Percentiles rank a stretch among this genome's conserved stretches.
Conservation (phyloP, 148 eudicot genomes). For the Vaccinium darrowii region DNA sequence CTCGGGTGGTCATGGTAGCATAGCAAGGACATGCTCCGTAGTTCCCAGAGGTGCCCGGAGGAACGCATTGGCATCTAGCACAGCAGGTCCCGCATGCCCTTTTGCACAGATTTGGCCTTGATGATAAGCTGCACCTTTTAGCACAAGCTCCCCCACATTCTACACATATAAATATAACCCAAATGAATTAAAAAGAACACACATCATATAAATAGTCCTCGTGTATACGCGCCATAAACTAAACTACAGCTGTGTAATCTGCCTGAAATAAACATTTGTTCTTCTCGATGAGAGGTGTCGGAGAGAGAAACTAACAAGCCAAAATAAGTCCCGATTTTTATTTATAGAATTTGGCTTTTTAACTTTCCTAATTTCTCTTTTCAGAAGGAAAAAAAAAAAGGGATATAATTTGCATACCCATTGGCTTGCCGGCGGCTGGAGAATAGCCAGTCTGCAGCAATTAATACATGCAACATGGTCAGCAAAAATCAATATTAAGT, state of each 20-base stretch:
- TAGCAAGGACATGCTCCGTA: slow-evolving; percentile 49
- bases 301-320: not conserved
- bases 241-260: not conserved
- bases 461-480: not conserved
- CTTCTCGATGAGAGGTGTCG: not conserved
- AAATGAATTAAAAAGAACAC: not conserved
- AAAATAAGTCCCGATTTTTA: not conserved
- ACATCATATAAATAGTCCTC: not conserved
- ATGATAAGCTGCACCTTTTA: slow-evolving; percentile 41
- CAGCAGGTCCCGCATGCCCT: slow-evolving; percentile 70
- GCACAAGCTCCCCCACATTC: slow-evolving; percentile 55
- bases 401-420: slow-evolving; percentile 19
- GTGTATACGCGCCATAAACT: not conserved
- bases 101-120: slow-evolving; percentile 47
- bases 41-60: slow-evolving; percentile 64
- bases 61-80: slow-evolving; percentile 52
- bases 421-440: not conserved
- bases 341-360: not conserved
- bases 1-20: slow-evolving; percentile 43
- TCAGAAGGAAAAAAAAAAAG: not conserved
- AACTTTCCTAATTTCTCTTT: not conserved
- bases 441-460: slow-evolving; percentile 22
- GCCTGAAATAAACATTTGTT: not conserved
- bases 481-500: not conserved
- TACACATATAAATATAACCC: slow-evolving; percentile 10